Evolutionary conservation across 345 rosid genomes (phyloP).

Genomic region (Citrus inodora): DNA sequence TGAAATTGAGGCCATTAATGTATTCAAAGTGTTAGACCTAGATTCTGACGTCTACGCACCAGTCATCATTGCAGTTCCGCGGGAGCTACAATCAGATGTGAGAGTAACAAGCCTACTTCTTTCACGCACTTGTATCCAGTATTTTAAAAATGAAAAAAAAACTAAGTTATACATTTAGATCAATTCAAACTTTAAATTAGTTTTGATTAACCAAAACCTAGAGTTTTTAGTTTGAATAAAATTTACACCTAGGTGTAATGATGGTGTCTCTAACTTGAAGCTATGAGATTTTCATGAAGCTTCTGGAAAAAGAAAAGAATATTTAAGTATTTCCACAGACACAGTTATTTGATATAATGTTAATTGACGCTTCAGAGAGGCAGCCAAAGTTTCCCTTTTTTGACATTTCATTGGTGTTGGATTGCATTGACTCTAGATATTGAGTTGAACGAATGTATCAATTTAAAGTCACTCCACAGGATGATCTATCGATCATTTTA

Average conservation of each 20-base stretch:
- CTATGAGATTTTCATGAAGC: constrained; percentile 7
- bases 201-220: not conserved
- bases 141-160: too few relatives aligned
- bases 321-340: not conserved
- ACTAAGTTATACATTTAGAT: not conserved
- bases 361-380: constrained; percentile 22
- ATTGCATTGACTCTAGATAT: constrained; percentile 48
- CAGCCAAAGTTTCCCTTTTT: constrained; percentile 23
- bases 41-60: not conserved
- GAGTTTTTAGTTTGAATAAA: not conserved
- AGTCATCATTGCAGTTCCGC: not conserved
- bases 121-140: not conserved
- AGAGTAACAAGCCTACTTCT: not conserved
- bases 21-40: not conserved
- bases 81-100: not conserved
- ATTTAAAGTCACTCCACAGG: constrained; percentile 19
- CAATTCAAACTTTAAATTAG: not conserved
- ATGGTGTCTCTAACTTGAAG: constrained; percentile 35
- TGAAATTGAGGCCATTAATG: constrained; percentile 6
- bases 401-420: constrained; percentile 10
- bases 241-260: constrained; percentile 15
- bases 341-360: not conserved
- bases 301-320: constrained; percentile 2
- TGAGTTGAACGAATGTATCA: constrained; percentile 16
- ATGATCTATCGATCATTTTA: not conserved